A percentile compares a stretch with the other conserved stretches of the same genome.
Evolutionary conservation across 768 basidiomycete species (phyloP).

Genomic region (Russula lepida): DNA sequence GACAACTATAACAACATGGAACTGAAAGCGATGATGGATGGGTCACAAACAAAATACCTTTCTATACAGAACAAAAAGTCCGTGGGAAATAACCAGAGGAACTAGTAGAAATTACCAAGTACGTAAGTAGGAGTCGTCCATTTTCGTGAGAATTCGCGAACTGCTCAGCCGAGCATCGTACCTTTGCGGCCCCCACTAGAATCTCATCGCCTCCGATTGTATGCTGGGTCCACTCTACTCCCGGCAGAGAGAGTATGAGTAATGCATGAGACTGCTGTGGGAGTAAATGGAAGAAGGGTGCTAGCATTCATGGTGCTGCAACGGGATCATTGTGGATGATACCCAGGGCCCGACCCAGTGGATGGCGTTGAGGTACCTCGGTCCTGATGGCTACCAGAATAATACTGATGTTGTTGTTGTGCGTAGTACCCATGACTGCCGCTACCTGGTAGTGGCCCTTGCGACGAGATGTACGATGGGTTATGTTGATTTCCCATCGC

Average conservation of each 20-base stretch:
- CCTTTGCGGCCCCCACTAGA: constrained; percentile 13
- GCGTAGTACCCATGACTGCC: constrained; percentile 15
- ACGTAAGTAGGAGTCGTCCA: constrained; percentile 13
- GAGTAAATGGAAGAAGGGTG: constrained; percentile 16
- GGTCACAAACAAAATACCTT: constrained; percentile 10
- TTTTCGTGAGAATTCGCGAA: constrained; percentile 9
- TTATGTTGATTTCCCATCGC: constrained; percentile 9
- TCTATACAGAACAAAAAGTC: constrained; percentile 18
- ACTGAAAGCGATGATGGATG: constrained; percentile 9
- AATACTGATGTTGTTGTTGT: constrained; percentile 18
- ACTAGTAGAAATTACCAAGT: constrained; percentile 12
- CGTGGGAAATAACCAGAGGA: constrained; percentile 9
- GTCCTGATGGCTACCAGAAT: constrained; percentile 12
- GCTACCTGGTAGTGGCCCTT: constrained; percentile 6
- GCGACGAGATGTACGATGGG: constrained; percentile 10
- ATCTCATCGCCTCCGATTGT: constrained; percentile 16
- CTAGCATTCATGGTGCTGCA: constrained; percentile 13
- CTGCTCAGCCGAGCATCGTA: constrained; percentile 14
- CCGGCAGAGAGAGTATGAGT: constrained; percentile 14
- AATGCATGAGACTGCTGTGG: constrained; percentile 8
- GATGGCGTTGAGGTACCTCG: constrained; percentile 25
- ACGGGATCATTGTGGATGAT: constrained; percentile 27
- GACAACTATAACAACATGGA: constrained; percentile 14
- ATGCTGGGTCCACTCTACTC: constrained; percentile 16
- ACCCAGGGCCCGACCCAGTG: constrained; percentile 28